These are phyloP conservation scores for Diaporthe vexans DNA, from an alignment of 2,329 filamentous ascomycete species.

Conservation along the genomic window DNA sequence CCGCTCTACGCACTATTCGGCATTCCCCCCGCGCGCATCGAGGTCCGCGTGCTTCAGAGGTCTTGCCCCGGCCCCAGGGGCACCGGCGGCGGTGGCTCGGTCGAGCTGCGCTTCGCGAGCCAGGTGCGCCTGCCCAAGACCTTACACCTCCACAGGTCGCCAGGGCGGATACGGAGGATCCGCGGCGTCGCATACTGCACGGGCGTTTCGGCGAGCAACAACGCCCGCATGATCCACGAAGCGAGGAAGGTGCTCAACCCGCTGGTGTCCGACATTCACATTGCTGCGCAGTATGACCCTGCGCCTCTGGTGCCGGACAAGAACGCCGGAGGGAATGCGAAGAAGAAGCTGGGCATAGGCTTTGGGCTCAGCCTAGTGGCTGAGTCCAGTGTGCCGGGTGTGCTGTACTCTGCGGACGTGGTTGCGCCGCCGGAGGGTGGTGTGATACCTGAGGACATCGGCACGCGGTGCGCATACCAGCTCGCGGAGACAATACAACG, in stretches of 20 bases:
- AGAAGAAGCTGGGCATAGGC: constrained; percentile 83
- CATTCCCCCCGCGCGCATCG: constrained; percentile 83
- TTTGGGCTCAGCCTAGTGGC: constrained; percentile 94
- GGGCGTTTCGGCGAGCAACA: constrained; percentile 92
- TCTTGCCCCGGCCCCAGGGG: constrained; percentile 84
- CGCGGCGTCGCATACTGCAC: constrained; percentile 94
- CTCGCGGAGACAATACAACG: constrained; percentile 85
- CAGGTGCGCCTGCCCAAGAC: constrained; percentile 96
- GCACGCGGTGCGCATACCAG: constrained; percentile 89
- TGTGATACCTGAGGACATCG: constrained; percentile 89
- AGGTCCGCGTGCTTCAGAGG: constrained; percentile 84
- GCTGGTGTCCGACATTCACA: constrained; percentile 89
- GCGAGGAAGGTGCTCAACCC: constrained; percentile 89
- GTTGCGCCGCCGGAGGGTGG: constrained; percentile 82
- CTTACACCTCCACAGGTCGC: constrained; percentile 84
- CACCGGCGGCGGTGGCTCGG: constrained; percentile 86
- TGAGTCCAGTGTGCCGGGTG: constrained; percentile 85
- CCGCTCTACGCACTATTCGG: constrained; percentile 93
- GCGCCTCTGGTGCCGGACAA: constrained; percentile 70
- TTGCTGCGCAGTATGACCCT: constrained; percentile 84
- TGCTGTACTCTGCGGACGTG: constrained; percentile 90
- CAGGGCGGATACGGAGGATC: constrained; percentile 88
- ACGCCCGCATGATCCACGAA: constrained; percentile 93
- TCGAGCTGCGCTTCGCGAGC: constrained; percentile 94
- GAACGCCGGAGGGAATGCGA: constrained; percentile 61